These are phyloP conservation scores for Mycena sanguinolenta DNA, from an alignment of 768 basidiomycete species.

Conservation along the genomic window DNA sequence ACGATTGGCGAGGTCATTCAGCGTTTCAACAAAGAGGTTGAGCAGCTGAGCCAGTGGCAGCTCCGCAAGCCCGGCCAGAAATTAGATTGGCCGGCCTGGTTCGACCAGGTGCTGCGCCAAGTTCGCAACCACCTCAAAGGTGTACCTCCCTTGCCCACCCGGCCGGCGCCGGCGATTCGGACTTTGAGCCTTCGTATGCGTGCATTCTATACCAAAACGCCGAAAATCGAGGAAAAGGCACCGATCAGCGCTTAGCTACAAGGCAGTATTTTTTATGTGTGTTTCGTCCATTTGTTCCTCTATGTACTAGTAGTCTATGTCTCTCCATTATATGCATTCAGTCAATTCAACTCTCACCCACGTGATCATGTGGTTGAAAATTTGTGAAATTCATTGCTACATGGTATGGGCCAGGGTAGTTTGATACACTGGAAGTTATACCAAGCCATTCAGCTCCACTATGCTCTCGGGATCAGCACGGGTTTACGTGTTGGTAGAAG, in stretches of 20 bases:
- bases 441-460: too few relatives aligned
- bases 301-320: neutral
- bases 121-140: conserved; percentile 17
- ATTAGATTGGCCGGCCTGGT: conserved; percentile 23
- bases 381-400: too few relatives aligned
- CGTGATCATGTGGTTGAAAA: conserved; percentile 19
- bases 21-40: conserved; percentile 38
- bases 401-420: too few relatives aligned
- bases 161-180: neutral
- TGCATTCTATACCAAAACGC: conserved; percentile 29
- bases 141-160: conserved; percentile 19
- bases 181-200: conserved; percentile 27
- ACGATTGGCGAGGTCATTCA: conserved; percentile 44
- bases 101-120: conserved; percentile 29
- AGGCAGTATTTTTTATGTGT: neutral
- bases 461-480: too few relatives aligned
- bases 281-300: too few relatives aligned
- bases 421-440: too few relatives aligned
- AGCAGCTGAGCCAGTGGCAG: conserved; percentile 36
- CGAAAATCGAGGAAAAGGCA: conserved; percentile 40
- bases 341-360: neutral
- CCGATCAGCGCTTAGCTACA: neutral
- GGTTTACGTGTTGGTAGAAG: too few relatives aligned
- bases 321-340: neutral
- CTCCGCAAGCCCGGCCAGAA: conserved; percentile 40